Base-by-base conservation (phyloP, 345 rosid species). In the Punica granatum region DNA sequence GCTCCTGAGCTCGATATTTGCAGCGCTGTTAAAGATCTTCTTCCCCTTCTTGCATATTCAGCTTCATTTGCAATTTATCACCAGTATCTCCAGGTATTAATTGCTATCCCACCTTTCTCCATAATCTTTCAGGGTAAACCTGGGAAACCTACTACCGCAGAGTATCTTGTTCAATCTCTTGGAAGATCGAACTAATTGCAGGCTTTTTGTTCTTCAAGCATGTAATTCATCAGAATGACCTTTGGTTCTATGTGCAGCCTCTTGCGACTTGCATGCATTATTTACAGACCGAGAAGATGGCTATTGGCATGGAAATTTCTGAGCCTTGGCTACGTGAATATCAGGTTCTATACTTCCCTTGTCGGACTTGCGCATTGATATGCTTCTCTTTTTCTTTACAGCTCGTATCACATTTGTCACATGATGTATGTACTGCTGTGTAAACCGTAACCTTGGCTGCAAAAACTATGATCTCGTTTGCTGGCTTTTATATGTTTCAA, bases 241-340 rank as follows among this genome's bases (percentile, higher is more conserved):
- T 36, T 42, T 59, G 30, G 18, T 33, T 48, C 30, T 49, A 4
- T 69, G 51, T 64, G 76, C 85, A 90, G 97, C 97, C 97, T 30
- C 84, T 92, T 48, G 85, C 92, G 15, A 83, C 79, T 43, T 94
- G 97, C 80, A 94, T 94, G 99, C 92, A 88, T 81, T 83, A 85
- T 48, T 80, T 94, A 69, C 99, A 88, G 81, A 73, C 73, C 36
- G 84, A 72, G 63, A 94, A 89, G 75, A 81, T 89, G 98, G 95
- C 96, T 14, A 85, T 91, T 32, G 85, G 85, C 34, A 70, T 89
- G 74, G 97, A 94, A 72, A 85, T 94, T 72, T 84, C 98, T 41
- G 99, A 94, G 84, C 93, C 98, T 33, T 94, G 96, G 98, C 75
- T 94, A 67, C 96, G 96, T 2, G 98, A 94, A 77, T 89, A 86